These are phyloP conservation scores for Diaporthe vexans DNA, from an alignment of 2,329 filamentous ascomycete species.

Conservation along the genomic window DNA sequence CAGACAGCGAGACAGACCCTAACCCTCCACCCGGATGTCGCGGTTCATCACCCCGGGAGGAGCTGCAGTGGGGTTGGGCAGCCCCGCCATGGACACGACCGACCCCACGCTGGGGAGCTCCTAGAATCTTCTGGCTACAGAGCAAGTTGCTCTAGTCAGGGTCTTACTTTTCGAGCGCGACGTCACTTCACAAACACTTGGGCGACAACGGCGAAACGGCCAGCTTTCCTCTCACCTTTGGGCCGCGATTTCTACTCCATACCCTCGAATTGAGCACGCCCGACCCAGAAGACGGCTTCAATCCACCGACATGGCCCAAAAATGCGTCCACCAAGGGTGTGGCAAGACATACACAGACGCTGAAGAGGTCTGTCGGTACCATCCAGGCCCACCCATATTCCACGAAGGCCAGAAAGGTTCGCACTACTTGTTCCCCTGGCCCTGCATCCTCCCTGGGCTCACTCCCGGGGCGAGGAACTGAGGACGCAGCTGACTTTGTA, in stretches of 20 bases:
- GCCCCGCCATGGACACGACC: slow-evolving; percentile 2
- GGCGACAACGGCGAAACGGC: slow-evolving; percentile 21
- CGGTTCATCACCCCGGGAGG: background rate
- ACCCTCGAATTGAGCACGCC: background rate
- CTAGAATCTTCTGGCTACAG: slow-evolving; percentile 39
- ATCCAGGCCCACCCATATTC: slow-evolving; percentile 93
- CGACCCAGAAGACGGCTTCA: background rate
- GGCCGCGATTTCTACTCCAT: background rate
- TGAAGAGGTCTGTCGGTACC: slow-evolving; percentile 89
- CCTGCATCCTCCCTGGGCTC: slow-evolving; percentile 37
- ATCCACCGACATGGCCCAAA: slow-evolving; percentile 72
- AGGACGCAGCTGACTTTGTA: slow-evolving; percentile 38
- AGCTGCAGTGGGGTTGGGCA: background rate
- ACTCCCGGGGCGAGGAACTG: background rate
- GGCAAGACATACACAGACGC: slow-evolving; percentile 88
- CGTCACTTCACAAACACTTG: slow-evolving; percentile 26
- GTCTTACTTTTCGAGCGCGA: slow-evolving; percentile 17
- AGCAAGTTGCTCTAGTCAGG: slow-evolving; percentile 14
- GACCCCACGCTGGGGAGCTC: slow-evolving; percentile 34
- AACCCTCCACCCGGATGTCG: background rate
- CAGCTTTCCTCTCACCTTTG: background rate
- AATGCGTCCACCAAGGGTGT: slow-evolving; percentile 97
- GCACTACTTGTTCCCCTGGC: slow-evolving; percentile 41
- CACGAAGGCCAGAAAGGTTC: slow-evolving; percentile 98
- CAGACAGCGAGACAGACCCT: background rate